phyloP scores from a whole-genome alignment of 768 basidiomycete species.

The Suillus ampliporus region DNA sequence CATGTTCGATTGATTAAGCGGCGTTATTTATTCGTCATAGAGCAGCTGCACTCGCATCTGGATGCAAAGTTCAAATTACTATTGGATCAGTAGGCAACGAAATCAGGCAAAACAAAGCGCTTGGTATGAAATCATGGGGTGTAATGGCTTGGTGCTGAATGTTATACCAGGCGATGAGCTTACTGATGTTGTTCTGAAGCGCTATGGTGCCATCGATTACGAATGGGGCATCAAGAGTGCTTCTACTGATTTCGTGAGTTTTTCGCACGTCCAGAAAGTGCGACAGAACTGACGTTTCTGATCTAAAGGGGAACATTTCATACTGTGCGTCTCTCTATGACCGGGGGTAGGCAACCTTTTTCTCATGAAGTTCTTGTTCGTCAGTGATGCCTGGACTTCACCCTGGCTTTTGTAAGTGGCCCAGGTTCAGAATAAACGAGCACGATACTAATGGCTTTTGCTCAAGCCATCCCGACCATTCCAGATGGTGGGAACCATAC shows the following conservation, averaged over 20 bases:
- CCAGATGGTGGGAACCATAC: conserved; percentile 78
- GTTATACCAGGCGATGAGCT: conserved; percentile 59
- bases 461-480: conserved; percentile 69
- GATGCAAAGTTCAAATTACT: conserved; percentile 54
- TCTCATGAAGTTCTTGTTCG: conserved; percentile 15
- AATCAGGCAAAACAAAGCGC: conserved; percentile 65
- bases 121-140: conserved; percentile 43
- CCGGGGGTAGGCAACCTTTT: neutral
- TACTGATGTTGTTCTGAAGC: conserved; percentile 56
- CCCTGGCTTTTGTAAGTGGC: conserved; percentile 52
- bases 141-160: neutral
- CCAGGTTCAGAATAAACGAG: conserved; percentile 5
- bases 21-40: conserved; percentile 34
- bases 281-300: neutral
- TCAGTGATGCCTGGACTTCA: conserved; percentile 60
- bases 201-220: conserved; percentile 62
- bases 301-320: conserved; percentile 52
- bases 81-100: conserved; percentile 46
- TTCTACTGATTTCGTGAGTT: conserved; percentile 77
- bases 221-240: conserved; percentile 67
- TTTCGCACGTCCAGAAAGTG: neutral
- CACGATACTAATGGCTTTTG: neutral
- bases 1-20: neutral
- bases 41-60: conserved; percentile 66
- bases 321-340: conserved; percentile 51